These are phyloP conservation scores for Arthroderma sp. DNA, from an alignment of 2,329 filamentous ascomycete genomes.

Conservation along the genomic window DNA sequence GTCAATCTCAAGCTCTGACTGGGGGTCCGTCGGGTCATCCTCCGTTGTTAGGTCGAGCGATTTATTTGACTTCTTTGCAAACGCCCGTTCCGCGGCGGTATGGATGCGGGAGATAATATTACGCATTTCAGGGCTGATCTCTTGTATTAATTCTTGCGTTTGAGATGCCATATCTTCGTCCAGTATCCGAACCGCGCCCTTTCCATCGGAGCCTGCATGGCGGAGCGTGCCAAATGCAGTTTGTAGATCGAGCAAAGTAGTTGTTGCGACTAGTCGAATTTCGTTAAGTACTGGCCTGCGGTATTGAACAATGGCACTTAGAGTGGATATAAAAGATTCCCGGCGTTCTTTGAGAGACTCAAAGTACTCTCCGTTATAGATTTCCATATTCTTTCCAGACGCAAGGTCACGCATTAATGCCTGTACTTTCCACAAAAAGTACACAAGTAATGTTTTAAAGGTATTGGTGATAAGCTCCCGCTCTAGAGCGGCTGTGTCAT, in stretches of 20 bases:
- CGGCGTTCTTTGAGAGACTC: constrained; percentile 52
- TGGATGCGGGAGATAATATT: constrained; percentile 63
- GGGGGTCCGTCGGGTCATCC: constrained; percentile 55
- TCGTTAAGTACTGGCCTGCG: constrained; percentile 55
- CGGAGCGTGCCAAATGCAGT: constrained; percentile 64
- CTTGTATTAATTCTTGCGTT: constrained; percentile 51
- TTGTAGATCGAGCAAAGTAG: constrained; percentile 69
- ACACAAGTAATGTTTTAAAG: constrained; percentile 66
- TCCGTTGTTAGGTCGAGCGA: constrained; percentile 23
- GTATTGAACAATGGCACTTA: constrained; percentile 37
- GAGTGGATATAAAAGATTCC: constrained; percentile 37
- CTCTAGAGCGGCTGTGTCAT: constrained; percentile 62
- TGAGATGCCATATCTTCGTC: constrained; percentile 39
- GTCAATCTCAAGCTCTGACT: constrained; percentile 45
- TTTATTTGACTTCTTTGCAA: constrained; percentile 51
- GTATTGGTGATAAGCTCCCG: constrained; percentile 64
- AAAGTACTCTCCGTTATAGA: constrained; percentile 50
- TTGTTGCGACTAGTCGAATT: constrained; percentile 60
- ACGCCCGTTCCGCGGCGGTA: constrained; percentile 59
- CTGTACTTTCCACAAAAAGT: constrained; percentile 88
- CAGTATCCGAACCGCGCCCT: constrained; percentile 29
- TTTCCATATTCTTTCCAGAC: constrained; percentile 35
- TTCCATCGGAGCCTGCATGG: constrained; percentile 28
- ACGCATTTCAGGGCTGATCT: constrained; percentile 51
- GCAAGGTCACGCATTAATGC: constrained; percentile 43